Percentiles rank a stretch among this genome's conserved stretches.
Conservation (phyloP, 768 basidiomycete species). For the Agrocybe pediades region DNA sequence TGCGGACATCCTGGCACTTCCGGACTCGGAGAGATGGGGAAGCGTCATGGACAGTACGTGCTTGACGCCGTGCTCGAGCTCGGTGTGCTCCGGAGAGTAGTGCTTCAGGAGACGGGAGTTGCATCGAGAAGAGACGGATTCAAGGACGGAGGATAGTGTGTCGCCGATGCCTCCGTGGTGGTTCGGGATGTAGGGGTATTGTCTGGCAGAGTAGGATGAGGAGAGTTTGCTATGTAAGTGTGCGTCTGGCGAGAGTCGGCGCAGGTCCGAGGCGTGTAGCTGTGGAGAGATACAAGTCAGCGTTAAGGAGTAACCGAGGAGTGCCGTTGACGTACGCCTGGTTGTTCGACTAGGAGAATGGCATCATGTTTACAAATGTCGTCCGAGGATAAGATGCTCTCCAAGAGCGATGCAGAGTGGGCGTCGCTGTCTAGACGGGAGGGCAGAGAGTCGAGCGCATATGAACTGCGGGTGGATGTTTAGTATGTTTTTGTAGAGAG, state of each 20-base stretch:
- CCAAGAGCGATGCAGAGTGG: conserved; percentile 39
- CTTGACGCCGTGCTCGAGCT: conserved; percentile 41
- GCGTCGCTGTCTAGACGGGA: conserved; percentile 27
- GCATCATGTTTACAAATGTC: conserved; percentile 66
- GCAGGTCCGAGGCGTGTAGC: conserved; percentile 80
- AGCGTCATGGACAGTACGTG: conserved; percentile 60
- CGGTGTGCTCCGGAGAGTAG: conserved; percentile 39
- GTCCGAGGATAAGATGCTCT: conserved; percentile 42
- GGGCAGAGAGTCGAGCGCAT: conserved; percentile 44
- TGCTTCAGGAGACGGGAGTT: conserved; percentile 48
- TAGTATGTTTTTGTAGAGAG: not conserved
- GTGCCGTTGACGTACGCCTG: conserved; percentile 50
- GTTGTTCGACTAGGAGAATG: conserved; percentile 69
- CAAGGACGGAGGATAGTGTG: conserved; percentile 38
- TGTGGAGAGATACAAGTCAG: conserved; percentile 26
- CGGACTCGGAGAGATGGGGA: conserved; percentile 47
- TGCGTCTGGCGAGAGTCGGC: conserved; percentile 48
- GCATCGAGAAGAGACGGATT: conserved; percentile 53
- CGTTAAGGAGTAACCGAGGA: not conserved
- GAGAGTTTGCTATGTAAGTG: conserved; percentile 50
- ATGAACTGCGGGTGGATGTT: conserved; percentile 40
- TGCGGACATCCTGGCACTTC: conserved; percentile 44
- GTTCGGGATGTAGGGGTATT: conserved; percentile 60
- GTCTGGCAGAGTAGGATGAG: conserved; percentile 54
- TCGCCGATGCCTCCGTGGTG: conserved; percentile 25